Percentiles rank a stretch among this genome's conserved stretches.
Conservation (phyloP, 306 rosid genomes). For the Comarum palustre region DNA sequence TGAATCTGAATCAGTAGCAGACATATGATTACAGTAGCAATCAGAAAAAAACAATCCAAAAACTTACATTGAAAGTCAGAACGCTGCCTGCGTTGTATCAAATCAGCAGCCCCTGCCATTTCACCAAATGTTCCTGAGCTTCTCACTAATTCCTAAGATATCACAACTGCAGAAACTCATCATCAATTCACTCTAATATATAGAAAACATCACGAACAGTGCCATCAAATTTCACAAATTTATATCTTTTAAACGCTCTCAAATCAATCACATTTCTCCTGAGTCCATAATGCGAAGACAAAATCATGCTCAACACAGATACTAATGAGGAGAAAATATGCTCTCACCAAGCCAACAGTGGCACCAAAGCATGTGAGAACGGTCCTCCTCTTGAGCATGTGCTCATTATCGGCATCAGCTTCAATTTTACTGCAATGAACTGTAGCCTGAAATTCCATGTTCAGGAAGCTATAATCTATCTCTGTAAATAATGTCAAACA, state of each 20-base stretch:
- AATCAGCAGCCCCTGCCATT: constrained; percentile 80
- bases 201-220: background rate
- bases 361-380: constrained; percentile 63
- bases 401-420: constrained; percentile 35
- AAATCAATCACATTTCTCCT: background rate
- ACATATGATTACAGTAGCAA: constrained; percentile 16
- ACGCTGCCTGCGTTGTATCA: constrained; percentile 84
- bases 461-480: constrained; percentile 4
- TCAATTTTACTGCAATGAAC: constrained; percentile 50
- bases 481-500: constrained; percentile 6
- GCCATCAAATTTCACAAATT: background rate
- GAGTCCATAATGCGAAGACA: background rate
- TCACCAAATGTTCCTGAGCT: constrained; percentile 51
- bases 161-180: constrained; percentile 69
- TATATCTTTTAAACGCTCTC: background rate
- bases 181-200: constrained; percentile 54
- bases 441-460: constrained; percentile 41
- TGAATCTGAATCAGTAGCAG: constrained; percentile 24
- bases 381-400: constrained; percentile 40
- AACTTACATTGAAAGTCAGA: constrained; percentile 79
- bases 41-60: constrained; percentile 19
- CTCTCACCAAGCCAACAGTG: constrained; percentile 68
- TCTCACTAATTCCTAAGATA: constrained; percentile 64
- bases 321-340: constrained; percentile 9
- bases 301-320: background rate